Evolutionary conservation across 2,329 filamentous ascomycete species (phyloP).

Genomic region (Penicillium expansum): DNA sequence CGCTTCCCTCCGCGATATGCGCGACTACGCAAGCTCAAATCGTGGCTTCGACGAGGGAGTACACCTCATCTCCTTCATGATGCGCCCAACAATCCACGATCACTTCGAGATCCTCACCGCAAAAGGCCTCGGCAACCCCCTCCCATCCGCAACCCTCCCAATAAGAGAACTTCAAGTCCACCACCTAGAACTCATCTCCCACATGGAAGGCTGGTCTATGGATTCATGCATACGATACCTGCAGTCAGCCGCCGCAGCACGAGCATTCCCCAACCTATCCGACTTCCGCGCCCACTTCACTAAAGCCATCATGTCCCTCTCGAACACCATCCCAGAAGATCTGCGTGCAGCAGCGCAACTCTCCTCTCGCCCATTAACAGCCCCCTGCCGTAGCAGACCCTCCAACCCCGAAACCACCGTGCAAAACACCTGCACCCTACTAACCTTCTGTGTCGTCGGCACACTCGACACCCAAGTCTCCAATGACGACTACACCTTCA

Average conservation of each 20-base stretch:
- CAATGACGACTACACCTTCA: conserved; percentile 56
- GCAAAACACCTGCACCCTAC: conserved; percentile 39
- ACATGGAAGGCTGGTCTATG: conserved; percentile 43
- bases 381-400: conserved; percentile 32
- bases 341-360: conserved; percentile 37
- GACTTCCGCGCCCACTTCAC: conserved; percentile 49
- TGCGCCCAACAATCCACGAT: conserved; percentile 50
- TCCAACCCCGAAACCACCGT: conserved; percentile 32
- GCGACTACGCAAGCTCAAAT: conserved; percentile 48
- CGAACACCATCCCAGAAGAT: conserved; percentile 44
- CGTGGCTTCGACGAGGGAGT: conserved; percentile 37
- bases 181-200: conserved; percentile 54
- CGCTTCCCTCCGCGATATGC: conserved; percentile 62
- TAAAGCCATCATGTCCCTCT: conserved; percentile 37
- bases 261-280: conserved; percentile 25
- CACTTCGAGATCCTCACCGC: conserved; percentile 65
- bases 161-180: conserved; percentile 53
- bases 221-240: conserved; percentile 38
- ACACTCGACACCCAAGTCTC: conserved; percentile 57
- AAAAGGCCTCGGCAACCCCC: conserved; percentile 55
- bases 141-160: conserved; percentile 59
- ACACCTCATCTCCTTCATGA: conserved; percentile 44
- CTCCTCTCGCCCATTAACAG: conserved; percentile 37
- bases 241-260: conserved; percentile 22
- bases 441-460: conserved; percentile 60